Evolutionary conservation across 371 early-diverging fungal genomes (phyloP).

Genomic region (Lichtheimia ornata): DNA sequence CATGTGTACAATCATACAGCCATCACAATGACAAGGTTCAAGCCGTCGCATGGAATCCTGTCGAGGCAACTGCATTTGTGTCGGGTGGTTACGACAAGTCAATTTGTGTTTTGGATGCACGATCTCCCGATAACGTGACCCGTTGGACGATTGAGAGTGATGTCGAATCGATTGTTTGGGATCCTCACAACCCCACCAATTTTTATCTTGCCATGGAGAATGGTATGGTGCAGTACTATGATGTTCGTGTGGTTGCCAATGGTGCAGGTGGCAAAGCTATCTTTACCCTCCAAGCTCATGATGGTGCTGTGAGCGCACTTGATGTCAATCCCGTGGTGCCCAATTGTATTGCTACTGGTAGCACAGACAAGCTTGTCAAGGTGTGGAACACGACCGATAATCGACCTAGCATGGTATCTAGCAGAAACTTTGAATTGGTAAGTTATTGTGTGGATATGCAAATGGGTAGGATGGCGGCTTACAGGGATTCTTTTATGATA

Average conservation of each 20-base stretch:
- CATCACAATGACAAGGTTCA: constrained; percentile 91
- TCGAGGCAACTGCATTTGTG: constrained; percentile 82
- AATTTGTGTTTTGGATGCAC: constrained; percentile 84
- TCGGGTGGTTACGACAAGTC: constrained; percentile 91
- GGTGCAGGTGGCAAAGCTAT: constrained; percentile 57
- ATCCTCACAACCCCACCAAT: constrained; percentile 73
- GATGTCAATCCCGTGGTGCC: constrained; percentile 79
- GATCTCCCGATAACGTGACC: constrained; percentile 69
- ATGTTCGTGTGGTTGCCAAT: constrained; percentile 63
- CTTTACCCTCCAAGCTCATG: constrained; percentile 92
- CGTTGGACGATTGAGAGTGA: constrained; percentile 77
- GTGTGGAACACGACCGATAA: constrained; percentile 85
- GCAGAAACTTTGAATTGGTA: constrained; percentile 76
- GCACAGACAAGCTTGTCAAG: constrained; percentile 87
- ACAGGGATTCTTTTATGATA: constrained; percentile 1
- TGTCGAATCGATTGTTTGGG: constrained; percentile 91
- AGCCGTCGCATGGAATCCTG: constrained; percentile 87
- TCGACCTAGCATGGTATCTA: constrained; percentile 77
- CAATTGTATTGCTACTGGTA: constrained; percentile 90
- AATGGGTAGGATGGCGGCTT: no score
- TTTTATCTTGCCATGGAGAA: constrained; percentile 87
- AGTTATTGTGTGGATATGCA: constrained; percentile 7
- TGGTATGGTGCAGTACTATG: constrained; percentile 87
- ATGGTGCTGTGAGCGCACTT: constrained; percentile 82
- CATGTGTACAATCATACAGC: constrained; percentile 72